Base-by-base conservation (phyloP, 2,329 filamentous ascomycete species). In the Phymatotrichopsis omnivora region DNA sequence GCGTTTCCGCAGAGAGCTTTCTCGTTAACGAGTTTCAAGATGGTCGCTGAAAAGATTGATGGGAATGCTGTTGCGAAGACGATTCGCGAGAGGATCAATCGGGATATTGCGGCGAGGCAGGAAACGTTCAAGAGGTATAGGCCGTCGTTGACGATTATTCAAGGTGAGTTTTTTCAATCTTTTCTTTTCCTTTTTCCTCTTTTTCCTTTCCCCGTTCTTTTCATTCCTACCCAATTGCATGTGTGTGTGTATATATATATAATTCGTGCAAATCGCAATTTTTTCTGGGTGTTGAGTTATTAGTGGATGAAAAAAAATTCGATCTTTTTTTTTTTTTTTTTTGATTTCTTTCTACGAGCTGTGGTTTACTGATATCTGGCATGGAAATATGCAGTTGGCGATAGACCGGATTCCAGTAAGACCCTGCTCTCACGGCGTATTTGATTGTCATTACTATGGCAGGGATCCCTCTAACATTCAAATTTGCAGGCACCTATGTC, bases 31-130 rank as follows among this genome's bases (percentile, higher is more conserved):
- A 22, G 29, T 11, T 41, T 32, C 29, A 16, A 67, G 62, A 96
- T 95, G 87, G 76, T 78, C 58, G 89, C 85, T 57, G 76, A 74
- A 60, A 94, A 86, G 72, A 91, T 98, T 60, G 91, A 98, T 70
- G 91, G 91, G 70, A 94, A 81, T 45, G 85, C 85, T 63, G 86
- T 96, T 69, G 91, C 91, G 58, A 93, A 89, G 71, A 75, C 71
- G 63, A 94, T 96, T 63, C 81, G 91, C 52, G 84, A 87, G 69
- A 74, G 74, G 52, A 74, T 98, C 60, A 80, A 80, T 59, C 69
- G 69, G 35, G 80, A 95, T 66, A 93, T 98, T 65, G 74, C 76
- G 57, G 72, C 83, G 63, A 82, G 78, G 63, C 89, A 95, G 66
- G 74, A 76, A 67, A 66, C 71, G 51, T 95, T 95, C 64, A 82